These are phyloP conservation scores for Panicum miliaceum DNA, from an alignment of 176 grass and related monocot genomes.

Conservation along the genomic window DNA sequence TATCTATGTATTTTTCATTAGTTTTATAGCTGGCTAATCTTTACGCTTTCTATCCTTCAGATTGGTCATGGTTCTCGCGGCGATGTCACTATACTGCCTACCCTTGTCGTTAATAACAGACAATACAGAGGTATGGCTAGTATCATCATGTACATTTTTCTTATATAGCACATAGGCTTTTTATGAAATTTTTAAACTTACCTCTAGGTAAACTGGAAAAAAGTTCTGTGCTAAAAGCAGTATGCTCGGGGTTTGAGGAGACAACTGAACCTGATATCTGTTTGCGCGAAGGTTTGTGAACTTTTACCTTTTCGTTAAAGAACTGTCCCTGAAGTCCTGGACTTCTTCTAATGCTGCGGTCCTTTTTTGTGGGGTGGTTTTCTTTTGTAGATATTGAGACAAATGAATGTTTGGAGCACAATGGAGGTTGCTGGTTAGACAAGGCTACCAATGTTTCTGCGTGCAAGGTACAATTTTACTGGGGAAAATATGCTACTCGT, in stretches of 20 bases:
- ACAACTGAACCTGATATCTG: constrained; percentile 87
- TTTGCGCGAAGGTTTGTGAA: constrained; percentile 68
- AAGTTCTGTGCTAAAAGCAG: constrained; percentile 74
- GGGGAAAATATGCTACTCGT: neutral
- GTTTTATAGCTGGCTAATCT: neutral
- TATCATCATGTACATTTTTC: neutral
- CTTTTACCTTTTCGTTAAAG: constrained; percentile 2
- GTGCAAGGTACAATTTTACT: constrained; percentile 70
- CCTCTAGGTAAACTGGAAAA: constrained; percentile 80
- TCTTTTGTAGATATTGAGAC: constrained; percentile 70
- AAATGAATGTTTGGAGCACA: constrained; percentile 95
- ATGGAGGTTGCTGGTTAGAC: constrained; percentile 89
- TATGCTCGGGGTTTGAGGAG: constrained; percentile 90
- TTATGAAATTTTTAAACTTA: neutral
- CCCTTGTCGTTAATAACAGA: constrained; percentile 80
- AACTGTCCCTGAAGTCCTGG: neutral
- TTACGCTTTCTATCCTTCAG: constrained; percentile 42
- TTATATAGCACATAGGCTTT: neutral
- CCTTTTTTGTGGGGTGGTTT: constrained; percentile 18
- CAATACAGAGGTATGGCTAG: constrained; percentile 74
- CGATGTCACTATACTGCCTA: constrained; percentile 92
- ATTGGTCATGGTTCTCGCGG: constrained; percentile 76
- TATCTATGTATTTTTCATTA: neutral
- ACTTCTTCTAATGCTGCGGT: constrained; percentile 23
- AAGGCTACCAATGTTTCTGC: constrained; percentile 63